Conservation (phyloP, 805 yeast genomes). For the Sugiyamaella chiloensis region DNA sequence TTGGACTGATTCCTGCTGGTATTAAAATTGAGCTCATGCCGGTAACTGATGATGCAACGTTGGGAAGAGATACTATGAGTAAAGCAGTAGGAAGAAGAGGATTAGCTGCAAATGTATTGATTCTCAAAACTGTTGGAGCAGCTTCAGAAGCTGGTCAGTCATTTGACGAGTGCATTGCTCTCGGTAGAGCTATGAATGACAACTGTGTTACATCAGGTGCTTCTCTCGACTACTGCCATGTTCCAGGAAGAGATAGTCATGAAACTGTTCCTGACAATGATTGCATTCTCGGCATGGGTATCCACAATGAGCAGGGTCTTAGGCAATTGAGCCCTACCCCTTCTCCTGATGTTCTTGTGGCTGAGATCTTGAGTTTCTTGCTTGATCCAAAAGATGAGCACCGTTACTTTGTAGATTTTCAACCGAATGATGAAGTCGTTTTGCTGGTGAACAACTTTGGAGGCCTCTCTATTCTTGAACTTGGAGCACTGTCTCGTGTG, state of each 20-base stretch:
- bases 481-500: constrained; percentile 64
- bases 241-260: constrained; percentile 73
- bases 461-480: constrained; percentile 76
- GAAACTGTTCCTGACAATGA: constrained; percentile 42
- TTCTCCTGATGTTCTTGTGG: constrained; percentile 56
- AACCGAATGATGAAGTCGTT: constrained; percentile 58
- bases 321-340: constrained; percentile 68
- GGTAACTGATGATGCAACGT: constrained; percentile 88
- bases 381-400: constrained; percentile 65
- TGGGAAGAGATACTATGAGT: constrained; percentile 30
- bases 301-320: constrained; percentile 91
- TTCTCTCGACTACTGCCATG: constrained; percentile 82
- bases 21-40: constrained; percentile 66
- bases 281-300: constrained; percentile 91
- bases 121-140: constrained; percentile 84
- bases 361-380: constrained; percentile 55
- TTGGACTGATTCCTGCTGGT: constrained; percentile 43
- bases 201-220: constrained; percentile 85
- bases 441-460: constrained; percentile 81
- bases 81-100: constrained; percentile 82
- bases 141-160: constrained; percentile 44
- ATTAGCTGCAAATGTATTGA: constrained; percentile 83
- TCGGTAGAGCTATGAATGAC: constrained; percentile 59
- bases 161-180: constrained; percentile 50
- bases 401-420: constrained; percentile 73